Evolutionary conservation across 441 rosid genomes (phyloP), one percentile per base, ranked within the genome.

Genomic region (Pelargonium myrrhifolium): DNA sequence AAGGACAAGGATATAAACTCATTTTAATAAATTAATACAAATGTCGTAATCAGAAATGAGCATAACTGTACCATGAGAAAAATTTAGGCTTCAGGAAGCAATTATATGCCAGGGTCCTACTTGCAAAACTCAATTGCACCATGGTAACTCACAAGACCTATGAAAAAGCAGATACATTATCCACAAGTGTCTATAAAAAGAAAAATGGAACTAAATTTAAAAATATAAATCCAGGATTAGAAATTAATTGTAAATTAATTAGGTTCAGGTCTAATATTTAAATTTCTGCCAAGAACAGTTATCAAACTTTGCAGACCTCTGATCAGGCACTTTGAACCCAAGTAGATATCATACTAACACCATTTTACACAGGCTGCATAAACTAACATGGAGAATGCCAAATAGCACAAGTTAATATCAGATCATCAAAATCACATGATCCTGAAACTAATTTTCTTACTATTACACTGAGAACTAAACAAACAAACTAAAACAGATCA

Each of bases 241-340:
- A 9, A 2, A 43, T 12, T 43, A 43, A 43, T 43, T 8, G 49
- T 43, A 43, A 10, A 43, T 43, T 43, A 12, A 43, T 9, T 2
- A 9, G 11, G 14, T 11, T 8, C 14, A 11, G 4, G 6, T 1
- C 53, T 45, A 1, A 11, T 45, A 45, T 45, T 45, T 45, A 12
- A 45, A n/a, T 11, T n/a, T 45, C 53, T 45, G 14, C 14, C 0
- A 14, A 45, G 14, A 45, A n/a, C 6, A n/a, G 53, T 3, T 0
- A 12, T 3, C 53, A 12, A 45, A 37, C 40, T 37, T 4, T 45
- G 53, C 93, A 60, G 97, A 93, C 77, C 96, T 86, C 67, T 88
- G 96, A 80, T 93, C 96, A 64, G 97, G 99, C 53, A 80, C 81
- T 74, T 71, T 88, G 85, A 86, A 87, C 82, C 6, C 53, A 47